These are phyloP conservation scores for Coniophora puteana DNA, from an alignment of 1,284 basidiomycete genomes.

Conservation along the genomic window DNA sequence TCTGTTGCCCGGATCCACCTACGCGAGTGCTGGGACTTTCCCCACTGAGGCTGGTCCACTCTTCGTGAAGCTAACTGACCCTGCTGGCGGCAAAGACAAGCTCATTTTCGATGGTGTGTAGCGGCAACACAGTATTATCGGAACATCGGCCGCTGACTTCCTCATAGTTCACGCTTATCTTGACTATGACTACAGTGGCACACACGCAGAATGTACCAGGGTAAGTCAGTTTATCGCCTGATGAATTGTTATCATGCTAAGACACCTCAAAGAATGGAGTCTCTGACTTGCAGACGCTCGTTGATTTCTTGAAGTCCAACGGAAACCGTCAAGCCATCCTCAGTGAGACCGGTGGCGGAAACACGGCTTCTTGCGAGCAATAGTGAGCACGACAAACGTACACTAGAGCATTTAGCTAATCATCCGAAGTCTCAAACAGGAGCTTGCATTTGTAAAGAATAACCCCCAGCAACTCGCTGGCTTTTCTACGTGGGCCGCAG, in stretches of 20 bases:
- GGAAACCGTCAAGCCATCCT: conserved; percentile 54
- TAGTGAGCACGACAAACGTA: conserved; percentile 25
- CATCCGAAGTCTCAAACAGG: conserved; percentile 35
- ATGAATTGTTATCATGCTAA: background rate
- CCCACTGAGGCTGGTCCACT: conserved; percentile 49
- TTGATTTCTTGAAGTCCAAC: conserved; percentile 42
- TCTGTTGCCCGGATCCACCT: conserved; percentile 43
- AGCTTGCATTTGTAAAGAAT: conserved; percentile 45
- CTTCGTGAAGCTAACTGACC: conserved; percentile 51
- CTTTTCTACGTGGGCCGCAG: conserved; percentile 46
- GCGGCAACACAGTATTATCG: background rate
- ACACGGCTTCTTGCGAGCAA: conserved; percentile 45
- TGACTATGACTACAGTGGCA: conserved; percentile 56
- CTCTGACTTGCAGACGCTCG: conserved; percentile 40
- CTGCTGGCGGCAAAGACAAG: conserved; percentile 43
- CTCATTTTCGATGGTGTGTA: conserved; percentile 51
- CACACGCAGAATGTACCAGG: conserved; percentile 44
- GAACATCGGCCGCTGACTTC: conserved; percentile 10
- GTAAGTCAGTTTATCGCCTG: conserved; percentile 15
- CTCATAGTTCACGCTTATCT: conserved; percentile 56
- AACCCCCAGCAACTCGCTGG: conserved; percentile 43
- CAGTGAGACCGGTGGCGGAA: conserved; percentile 57
- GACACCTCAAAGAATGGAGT: conserved; percentile 37
- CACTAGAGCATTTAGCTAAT: background rate
- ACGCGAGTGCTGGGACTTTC: conserved; percentile 41